Base-by-base conservation (phyloP, 2,329 filamentous ascomycete genomes). In the Pezizomycotina sp. region DNA sequence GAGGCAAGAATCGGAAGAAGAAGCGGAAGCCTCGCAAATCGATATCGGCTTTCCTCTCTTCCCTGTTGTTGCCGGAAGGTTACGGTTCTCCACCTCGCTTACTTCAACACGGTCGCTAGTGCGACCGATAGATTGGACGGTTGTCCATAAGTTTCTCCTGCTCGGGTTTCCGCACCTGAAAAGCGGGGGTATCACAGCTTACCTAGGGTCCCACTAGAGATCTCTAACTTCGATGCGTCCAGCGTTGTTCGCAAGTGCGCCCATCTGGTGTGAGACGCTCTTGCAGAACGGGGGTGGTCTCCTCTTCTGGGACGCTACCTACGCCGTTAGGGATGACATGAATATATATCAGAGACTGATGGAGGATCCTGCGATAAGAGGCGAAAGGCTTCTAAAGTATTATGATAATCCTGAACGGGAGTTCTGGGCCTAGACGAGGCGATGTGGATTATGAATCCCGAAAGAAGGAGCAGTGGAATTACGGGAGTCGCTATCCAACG, bases 401-500 rank as follows among this genome's bases (percentile, higher is more conserved):
- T 43, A 43, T 28, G 41, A 43, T 16, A 43, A 43, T 23, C 41
- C 41, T 18, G 41, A 43, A 18, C 36, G 41, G 9, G 41, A 43
- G 18, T 43, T 36, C 24, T 43, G 41, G 41, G 41, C 9, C 38
- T 43, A 12, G 41, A 43, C 13, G 41, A 43, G 21, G 27, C 41
- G 12, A 24, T 31, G 9, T 43, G 41, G 41, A 43, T 43, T 22
- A 38, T 43, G 41, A 43, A 43, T 18, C 41, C 41, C 9, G 38
- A 43, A 8, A 35, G 39, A 22, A 31, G 41, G 9, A 35, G 36
- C 6, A 38, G 36, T 6, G n/a, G n/a, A n/a, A 38, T 43, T 27
- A 36, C 26, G 5, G 27, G 40, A 25, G 38, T 43, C 25, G 31
- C 32, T 15, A 31, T 28, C 8, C 38, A 43, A 27, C 23, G 41